phyloP scores from a whole-genome alignment of 1,139 yeast genomes.

The Torulaspora pretoriensis region DNA sequence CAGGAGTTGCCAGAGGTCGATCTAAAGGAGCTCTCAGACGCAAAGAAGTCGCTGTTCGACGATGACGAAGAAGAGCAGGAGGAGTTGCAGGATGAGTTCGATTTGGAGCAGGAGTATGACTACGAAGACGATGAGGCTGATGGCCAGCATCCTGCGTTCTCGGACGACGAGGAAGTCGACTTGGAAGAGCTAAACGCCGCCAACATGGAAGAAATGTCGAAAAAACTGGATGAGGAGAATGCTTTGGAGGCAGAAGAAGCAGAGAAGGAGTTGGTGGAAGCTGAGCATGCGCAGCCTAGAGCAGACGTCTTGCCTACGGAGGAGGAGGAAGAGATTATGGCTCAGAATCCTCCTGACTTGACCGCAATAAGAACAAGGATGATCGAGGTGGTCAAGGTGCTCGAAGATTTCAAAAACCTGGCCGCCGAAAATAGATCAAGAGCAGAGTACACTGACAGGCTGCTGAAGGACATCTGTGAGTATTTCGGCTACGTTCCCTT shows the following conservation, averaged over 20 bases:
- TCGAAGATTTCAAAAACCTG: constrained; percentile 80
- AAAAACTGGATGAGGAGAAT: constrained; percentile 65
- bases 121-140: constrained; percentile 47
- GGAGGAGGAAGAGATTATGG: constrained; percentile 51
- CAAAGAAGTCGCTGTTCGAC: constrained; percentile 74
- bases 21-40: constrained; percentile 55
- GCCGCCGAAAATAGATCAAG: constrained; percentile 87
- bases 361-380: constrained; percentile 86
- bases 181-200: constrained; percentile 77
- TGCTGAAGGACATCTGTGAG: constrained; percentile 79
- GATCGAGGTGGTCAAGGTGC: constrained; percentile 92
- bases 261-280: constrained; percentile 64
- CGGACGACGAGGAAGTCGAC: constrained; percentile 71
- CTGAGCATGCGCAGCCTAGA: constrained; percentile 60
- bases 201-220: constrained; percentile 79
- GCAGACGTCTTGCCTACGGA: constrained; percentile 62
- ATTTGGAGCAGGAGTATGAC: constrained; percentile 51
- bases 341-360: constrained; percentile 62
- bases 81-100: constrained; percentile 56
- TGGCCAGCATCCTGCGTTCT: constrained; percentile 72
- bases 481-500: constrained; percentile 97
- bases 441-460: constrained; percentile 70
- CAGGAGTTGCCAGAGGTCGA: constrained; percentile 59
- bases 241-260: constrained; percentile 74
- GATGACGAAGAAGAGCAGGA: constrained; percentile 47